phyloP scores from a whole-genome alignment of 208 protist species.

The Herpetomonas tarakana region DNA sequence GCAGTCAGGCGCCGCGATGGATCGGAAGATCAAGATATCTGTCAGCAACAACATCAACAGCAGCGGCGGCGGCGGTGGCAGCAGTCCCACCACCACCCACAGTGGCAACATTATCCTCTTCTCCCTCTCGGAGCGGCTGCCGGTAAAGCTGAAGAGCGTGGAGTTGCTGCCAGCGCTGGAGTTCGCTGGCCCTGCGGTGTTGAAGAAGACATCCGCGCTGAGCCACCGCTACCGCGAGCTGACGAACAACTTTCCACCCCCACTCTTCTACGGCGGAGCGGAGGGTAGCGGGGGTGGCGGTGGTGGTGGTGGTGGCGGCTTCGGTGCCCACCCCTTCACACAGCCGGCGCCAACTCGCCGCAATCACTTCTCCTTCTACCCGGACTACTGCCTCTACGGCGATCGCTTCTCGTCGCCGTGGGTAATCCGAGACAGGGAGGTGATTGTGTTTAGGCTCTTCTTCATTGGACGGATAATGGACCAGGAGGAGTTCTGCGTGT shows the following conservation, averaged over 20 bases:
- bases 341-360: too few relatives aligned
- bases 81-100: slow-evolving; percentile 12
- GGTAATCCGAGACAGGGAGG: slow-evolving; percentile 46
- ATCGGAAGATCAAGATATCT: background rate
- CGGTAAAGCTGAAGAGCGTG: slow-evolving; percentile 50
- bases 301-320: background rate
- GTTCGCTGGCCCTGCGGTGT: slow-evolving; percentile 50
- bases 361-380: slow-evolving; percentile 25
- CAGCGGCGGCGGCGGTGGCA: slow-evolving; percentile 21
- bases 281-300: slow-evolving; percentile 11
- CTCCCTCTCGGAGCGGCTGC: slow-evolving; percentile 41
- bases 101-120: slow-evolving; percentile 33
- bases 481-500: slow-evolving; percentile 56
- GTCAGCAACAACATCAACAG: slow-evolving; percentile 2
- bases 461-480: slow-evolving; percentile 50
- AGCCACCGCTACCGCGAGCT: slow-evolving; percentile 56
- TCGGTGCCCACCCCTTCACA: background rate
- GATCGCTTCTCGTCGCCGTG: slow-evolving; percentile 66
- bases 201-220: slow-evolving; percentile 70
- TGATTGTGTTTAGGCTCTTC: slow-evolving; percentile 49
- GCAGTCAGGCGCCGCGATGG: too few relatives aligned
- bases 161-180: slow-evolving; percentile 70
- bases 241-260: slow-evolving; percentile 64
- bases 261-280: slow-evolving; percentile 46
- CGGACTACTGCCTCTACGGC: slow-evolving; percentile 57